Conservation (phyloP, 1,284 basidiomycete species). For the Grifola frondosa region DNA sequence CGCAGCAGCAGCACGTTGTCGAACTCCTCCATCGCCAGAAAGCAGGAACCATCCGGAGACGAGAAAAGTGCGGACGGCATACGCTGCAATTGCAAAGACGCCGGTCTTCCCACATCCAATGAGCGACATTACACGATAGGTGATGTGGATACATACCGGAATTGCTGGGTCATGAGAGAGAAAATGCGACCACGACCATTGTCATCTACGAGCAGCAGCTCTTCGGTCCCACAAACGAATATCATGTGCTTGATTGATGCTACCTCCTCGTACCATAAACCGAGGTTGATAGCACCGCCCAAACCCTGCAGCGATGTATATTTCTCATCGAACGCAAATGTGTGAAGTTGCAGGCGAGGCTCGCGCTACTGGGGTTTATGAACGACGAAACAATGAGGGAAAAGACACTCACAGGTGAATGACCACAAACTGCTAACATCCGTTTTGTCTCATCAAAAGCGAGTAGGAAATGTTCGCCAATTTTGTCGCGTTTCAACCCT, state of each 20-base stretch:
- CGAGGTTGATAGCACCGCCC: constrained; percentile 41
- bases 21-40: constrained; percentile 35
- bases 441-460: constrained; percentile 52
- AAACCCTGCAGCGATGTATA: constrained; percentile 36
- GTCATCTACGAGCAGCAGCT: constrained; percentile 48
- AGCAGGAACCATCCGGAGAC: constrained; percentile 54
- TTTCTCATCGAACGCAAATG: constrained; percentile 47
- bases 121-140: neutral
- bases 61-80: constrained; percentile 38
- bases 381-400: neutral
- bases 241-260: constrained; percentile 34
- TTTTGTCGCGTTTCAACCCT: constrained; percentile 42
- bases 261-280: constrained; percentile 41
- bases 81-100: constrained; percentile 39
- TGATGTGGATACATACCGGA: constrained; percentile 38
- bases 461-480: constrained; percentile 43
- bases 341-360: constrained; percentile 39
- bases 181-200: constrained; percentile 43
- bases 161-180: constrained; percentile 49
- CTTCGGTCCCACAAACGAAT: constrained; percentile 47
- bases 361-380: neutral
- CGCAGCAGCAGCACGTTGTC: constrained; percentile 25
- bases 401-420: constrained; percentile 21
- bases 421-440: constrained; percentile 43
- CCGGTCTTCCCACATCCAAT: constrained; percentile 38